Conservation (phyloP, 192 early-diverging fungal species). For the Podila clonocystis region DNA sequence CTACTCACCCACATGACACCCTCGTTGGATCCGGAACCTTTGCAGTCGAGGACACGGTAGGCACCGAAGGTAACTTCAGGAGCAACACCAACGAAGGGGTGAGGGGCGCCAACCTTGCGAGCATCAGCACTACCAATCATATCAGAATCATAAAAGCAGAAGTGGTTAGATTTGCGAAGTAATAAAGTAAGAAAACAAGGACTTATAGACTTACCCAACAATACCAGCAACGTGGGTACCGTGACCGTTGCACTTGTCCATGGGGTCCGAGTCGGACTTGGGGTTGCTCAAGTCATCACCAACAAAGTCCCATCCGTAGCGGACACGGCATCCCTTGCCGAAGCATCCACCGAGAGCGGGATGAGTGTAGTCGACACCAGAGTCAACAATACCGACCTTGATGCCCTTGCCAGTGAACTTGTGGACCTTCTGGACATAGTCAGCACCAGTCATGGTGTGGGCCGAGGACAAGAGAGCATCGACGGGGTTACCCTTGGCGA, state of each 20-base stretch:
- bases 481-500: slow-evolving; percentile 3
- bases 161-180: not conserved
- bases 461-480: slow-evolving; percentile 17
- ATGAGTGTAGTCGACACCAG: slow-evolving; percentile 67
- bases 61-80: slow-evolving; percentile 80
- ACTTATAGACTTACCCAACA: slow-evolving; percentile 48
- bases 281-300: slow-evolving; percentile 57
- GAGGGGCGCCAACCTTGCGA: slow-evolving; percentile 30
- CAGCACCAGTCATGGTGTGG: slow-evolving; percentile 58
- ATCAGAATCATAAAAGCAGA: not conserved
- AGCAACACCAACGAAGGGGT: slow-evolving; percentile 79
- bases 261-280: slow-evolving; percentile 50
- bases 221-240: slow-evolving; percentile 77
- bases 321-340: slow-evolving; percentile 63
- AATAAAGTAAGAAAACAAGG: not conserved
- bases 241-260: slow-evolving; percentile 69
- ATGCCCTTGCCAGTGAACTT: slow-evolving; percentile 49
- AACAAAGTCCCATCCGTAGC: slow-evolving; percentile 71
- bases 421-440: slow-evolving; percentile 32
- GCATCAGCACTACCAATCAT: slow-evolving; percentile 59
- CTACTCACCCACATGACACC: slow-evolving; percentile 73
- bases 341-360: slow-evolving; percentile 74
- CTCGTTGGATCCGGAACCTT: slow-evolving; percentile 68
- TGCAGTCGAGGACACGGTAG: slow-evolving; percentile 88
- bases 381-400: slow-evolving; percentile 68